These are phyloP conservation scores for Nadsonia starkeyi-henricii DNA, from an alignment of 1,139 yeast genomes.

Conservation along the genomic window DNA sequence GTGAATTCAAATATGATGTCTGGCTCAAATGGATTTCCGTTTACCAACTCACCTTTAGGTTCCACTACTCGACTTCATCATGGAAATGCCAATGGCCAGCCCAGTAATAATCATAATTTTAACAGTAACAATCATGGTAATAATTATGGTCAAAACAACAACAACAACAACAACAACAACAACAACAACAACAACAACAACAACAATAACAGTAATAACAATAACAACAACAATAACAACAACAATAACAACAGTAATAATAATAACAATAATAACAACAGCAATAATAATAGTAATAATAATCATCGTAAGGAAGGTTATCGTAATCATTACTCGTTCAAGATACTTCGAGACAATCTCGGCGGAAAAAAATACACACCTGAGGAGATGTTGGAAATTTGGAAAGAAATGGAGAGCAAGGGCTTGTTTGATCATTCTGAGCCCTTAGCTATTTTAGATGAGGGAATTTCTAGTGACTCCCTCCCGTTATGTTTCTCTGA, in stretches of 20 bases:
- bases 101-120: not conserved
- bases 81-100: not conserved
- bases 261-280: not conserved
- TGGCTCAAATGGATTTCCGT: not conserved
- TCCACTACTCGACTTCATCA: not conserved
- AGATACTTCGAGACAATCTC: constrained; percentile 6
- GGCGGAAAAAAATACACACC: constrained; percentile 30
- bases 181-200: not conserved
- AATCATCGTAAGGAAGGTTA: not conserved
- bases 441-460: constrained; percentile 11
- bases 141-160: not conserved
- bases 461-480: not conserved
- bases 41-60: not conserved
- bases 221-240: not conserved
- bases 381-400: constrained; percentile 41
- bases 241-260: not conserved
- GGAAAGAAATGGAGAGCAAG: constrained; percentile 32
- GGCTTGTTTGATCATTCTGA: constrained; percentile 15
- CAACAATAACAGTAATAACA: not conserved
- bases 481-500: constrained; percentile 10
- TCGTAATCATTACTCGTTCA: not conserved
- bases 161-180: not conserved
- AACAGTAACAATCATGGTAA: not conserved
- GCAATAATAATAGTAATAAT: not conserved
- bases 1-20: not conserved